phyloP scores from a whole-genome alignment of 257 asterid species.

The Leptodermis oblonga region DNA sequence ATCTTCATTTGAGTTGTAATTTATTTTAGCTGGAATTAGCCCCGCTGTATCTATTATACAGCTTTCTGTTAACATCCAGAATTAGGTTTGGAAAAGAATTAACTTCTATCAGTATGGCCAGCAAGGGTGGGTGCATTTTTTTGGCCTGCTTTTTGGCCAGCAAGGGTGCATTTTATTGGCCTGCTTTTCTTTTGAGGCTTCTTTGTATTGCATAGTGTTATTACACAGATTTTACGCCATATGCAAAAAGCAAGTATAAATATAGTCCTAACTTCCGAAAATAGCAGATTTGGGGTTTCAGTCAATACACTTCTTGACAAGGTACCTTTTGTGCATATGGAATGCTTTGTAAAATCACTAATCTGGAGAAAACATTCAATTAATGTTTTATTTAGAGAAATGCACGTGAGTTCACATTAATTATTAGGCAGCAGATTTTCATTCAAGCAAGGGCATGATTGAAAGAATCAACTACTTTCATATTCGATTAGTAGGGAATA shows the following conservation, averaged over 20 bases:
- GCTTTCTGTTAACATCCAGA: neutral
- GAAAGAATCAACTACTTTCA: neutral
- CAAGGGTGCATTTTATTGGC: neutral
- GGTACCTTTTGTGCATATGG: neutral
- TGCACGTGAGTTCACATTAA: neutral
- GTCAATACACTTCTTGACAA: neutral
- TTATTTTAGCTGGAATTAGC: neutral
- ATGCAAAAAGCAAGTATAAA: neutral
- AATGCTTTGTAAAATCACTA: neutral
- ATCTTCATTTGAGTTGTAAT: conserved; percentile 7
- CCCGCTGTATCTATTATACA: neutral
- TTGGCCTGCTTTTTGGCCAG: neutral
- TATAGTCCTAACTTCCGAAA: neutral
- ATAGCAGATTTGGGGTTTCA: neutral
- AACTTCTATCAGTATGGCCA: neutral
- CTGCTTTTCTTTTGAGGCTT: neutral
- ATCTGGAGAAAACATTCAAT: neutral
- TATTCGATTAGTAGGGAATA: neutral
- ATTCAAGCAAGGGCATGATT: neutral
- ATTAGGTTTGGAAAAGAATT: neutral
- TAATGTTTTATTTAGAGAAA: neutral
- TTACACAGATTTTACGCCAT: neutral
- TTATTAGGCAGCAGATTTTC: neutral
- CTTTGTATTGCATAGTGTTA: neutral
- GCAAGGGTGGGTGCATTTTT: neutral